Evolutionary conservation across 768 basidiomycete genomes (phyloP), one percentile per base, ranked within the genome.

Genomic region (Lactarius psammicola): DNA sequence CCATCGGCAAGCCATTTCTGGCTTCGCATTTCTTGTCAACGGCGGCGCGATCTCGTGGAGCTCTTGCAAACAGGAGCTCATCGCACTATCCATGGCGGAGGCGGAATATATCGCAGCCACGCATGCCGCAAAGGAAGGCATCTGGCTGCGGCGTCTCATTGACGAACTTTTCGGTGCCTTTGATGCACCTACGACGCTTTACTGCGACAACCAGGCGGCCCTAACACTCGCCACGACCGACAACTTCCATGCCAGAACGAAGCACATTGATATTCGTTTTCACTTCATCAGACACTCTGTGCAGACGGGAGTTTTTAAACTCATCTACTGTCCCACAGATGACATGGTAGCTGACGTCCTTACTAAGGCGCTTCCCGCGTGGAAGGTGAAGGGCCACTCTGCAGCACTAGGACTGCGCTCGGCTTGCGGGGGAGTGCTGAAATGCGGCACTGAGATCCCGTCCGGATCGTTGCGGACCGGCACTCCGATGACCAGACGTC

Each of bases 141-240:
- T 55, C 2, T 65, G 49, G 57, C 18, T 59, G 0, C 34, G 28
- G 1, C 17, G 17, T 3, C 40, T 59, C 3, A n/a, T 56, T 5
- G 23, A 8, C 26, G 44, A 59, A 18, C 31, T 64, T 0, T 18
- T 53, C 10, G 9, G 33, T 7, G 2, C 9, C 17, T 0, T 6
- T 28, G 11, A 33, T 2, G 11, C 30, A 17, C 26, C 53, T 1
- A 62, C 53, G 2, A 34, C 49, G 0, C 42, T 64, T 15, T 44
- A 40, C 28, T 65, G 64, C 58, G 31, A 60, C 59, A 65, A 65
- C n/a, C 64, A 65, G 23, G 57, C 51, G 26, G 53, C 59, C 1
- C n/a, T 59, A 10, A 33, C 1, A 7, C 64, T 65, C 13, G 30
- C 58, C 15, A 60, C 33, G 4, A 40, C 11, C 18, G 28, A 59